Base-by-base conservation (phyloP, 1,284 basidiomycete genomes). In the Clitocybe nebularis region DNA sequence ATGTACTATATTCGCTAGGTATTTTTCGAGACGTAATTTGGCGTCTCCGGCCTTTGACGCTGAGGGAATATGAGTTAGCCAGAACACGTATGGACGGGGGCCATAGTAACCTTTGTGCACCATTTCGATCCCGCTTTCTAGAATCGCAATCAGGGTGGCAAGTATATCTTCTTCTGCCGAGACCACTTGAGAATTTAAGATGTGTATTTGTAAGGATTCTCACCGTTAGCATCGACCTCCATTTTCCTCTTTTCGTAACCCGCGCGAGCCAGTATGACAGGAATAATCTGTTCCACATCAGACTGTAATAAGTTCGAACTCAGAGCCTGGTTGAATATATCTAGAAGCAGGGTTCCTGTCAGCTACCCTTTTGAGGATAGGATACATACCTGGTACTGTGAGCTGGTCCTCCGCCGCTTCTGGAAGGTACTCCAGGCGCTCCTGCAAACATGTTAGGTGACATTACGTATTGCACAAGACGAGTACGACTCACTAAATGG, bases 1-100 rank as follows among this genome's bases (percentile, higher is more conserved):
- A 71, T 84, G 50, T 57, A 93, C 92, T 45, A 89, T 68, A 36
- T 79, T 73, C 23, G 82, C 71, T 13, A 92, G 68, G 58, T 82
- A 90, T 54, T 88, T 92, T 59, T 96, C 93, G 24, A 96, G 63
- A 26, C 86, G 76, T 41, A 89, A 68, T 19, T 80, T 69, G 14
- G 69, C 59, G 50, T 81, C 78, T 5, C 79, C 75, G 4, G 58
- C 48, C 37, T 68, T 69, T 0, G 71, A 72, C 23, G 67, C 75
- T 78, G 49, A 10, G 23, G 25, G 6, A n/a, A 23, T 25, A 8
- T 13, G 19, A n/a, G n/a, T n/a, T n/a, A n/a, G n/a, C n/a, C n/a
- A n/a, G n/a, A n/a, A n/a, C n/a, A n/a, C n/a, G n/a, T n/a, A n/a
- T n/a, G n/a, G n/a, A n/a, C n/a, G n/a, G n/a, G n/a, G n/a, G n/a